Evolutionary conservation across 768 basidiomycete genomes (phyloP).

Genomic region (Antrodiella citrinella): DNA sequence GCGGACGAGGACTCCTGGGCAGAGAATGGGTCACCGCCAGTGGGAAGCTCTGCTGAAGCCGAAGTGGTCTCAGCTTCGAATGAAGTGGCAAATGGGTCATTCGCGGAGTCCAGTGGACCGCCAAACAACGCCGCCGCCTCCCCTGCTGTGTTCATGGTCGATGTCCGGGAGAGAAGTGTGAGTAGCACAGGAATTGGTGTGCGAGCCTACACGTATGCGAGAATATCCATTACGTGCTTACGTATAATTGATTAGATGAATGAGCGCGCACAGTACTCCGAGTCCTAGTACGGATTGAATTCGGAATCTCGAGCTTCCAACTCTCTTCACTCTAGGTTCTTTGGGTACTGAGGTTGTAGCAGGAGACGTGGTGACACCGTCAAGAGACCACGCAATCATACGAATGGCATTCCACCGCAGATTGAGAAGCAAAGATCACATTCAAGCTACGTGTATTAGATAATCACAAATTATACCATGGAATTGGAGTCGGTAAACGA

Average conservation of each 20-base stretch:
- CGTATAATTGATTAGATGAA: too few species aligned
- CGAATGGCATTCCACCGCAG: too few species aligned
- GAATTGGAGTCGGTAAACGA: background rate
- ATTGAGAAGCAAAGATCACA: too few species aligned
- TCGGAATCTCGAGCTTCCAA: too few species aligned
- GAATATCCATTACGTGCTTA: background rate
- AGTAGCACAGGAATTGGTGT: slow-evolving; percentile 5
- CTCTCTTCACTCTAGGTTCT: too few species aligned
- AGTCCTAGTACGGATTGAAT: too few species aligned
- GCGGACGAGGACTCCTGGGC: slow-evolving; percentile 7
- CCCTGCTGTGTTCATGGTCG: slow-evolving; percentile 36
- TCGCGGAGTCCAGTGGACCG: slow-evolving; percentile 49
- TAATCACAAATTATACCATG: background rate
- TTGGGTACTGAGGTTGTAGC: too few species aligned
- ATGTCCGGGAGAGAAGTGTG: slow-evolving; percentile 5
- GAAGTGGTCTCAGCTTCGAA: slow-evolving; percentile 11
- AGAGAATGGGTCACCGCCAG: slow-evolving; percentile 8
- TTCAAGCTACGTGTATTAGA: too few species aligned
- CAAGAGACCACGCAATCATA: too few species aligned
- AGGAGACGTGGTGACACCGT: too few species aligned
- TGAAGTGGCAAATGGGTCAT: slow-evolving; percentile 30
- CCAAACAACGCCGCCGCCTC: slow-evolving; percentile 74
- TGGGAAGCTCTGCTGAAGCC: background rate
- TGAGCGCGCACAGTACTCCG: background rate
- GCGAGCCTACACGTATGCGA: background rate